These are phyloP conservation scores for Alternaria brassicae DNA, from an alignment of 2,329 filamentous ascomycete species.

Conservation along the genomic window DNA sequence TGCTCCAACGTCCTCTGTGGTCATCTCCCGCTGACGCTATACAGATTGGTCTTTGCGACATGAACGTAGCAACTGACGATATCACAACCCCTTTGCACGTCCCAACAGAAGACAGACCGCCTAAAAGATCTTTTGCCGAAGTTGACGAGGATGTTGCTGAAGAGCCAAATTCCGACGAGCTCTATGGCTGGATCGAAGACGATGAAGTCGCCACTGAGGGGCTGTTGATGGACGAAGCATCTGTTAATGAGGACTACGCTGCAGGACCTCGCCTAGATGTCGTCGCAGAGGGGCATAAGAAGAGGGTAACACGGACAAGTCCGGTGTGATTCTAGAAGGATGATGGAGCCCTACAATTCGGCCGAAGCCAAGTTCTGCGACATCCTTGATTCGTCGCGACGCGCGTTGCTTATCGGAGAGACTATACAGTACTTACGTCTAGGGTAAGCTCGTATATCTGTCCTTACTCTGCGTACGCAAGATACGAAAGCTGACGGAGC, in stretches of 20 bases:
- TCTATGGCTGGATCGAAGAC: slow-evolving; percentile 76
- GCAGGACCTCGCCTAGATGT: slow-evolving; percentile 25
- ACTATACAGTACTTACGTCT: slow-evolving; percentile 19
- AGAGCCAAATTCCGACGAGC: slow-evolving; percentile 67
- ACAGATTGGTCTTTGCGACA: slow-evolving; percentile 44
- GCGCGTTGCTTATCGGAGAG: slow-evolving; percentile 28
- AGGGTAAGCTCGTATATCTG: slow-evolving; percentile 24
- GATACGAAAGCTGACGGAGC: slow-evolving; percentile 14
- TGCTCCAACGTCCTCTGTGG: slow-evolving; percentile 16
- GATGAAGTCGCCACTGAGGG: slow-evolving; percentile 57
- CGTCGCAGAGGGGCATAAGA: slow-evolving; percentile 31
- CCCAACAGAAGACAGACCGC: slow-evolving; percentile 46
- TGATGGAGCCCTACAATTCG: neutral
- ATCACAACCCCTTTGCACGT: slow-evolving; percentile 34
- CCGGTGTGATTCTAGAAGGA: slow-evolving; percentile 25
- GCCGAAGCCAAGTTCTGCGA: slow-evolving; percentile 1
- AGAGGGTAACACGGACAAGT: slow-evolving; percentile 36
- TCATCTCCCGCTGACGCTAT: slow-evolving; percentile 32
- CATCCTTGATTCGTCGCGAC: slow-evolving; percentile 13
- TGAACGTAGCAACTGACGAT: slow-evolving; percentile 42
- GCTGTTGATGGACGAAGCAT: slow-evolving; percentile 44
- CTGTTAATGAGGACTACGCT: slow-evolving; percentile 19
- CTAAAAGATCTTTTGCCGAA: slow-evolving; percentile 66
- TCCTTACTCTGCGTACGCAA: slow-evolving; percentile 14
- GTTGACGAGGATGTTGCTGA: slow-evolving; percentile 68